These are phyloP conservation scores for Aphanoascus verrucosus DNA, from an alignment of 2,329 filamentous ascomycete genomes.

Conservation along the genomic window DNA sequence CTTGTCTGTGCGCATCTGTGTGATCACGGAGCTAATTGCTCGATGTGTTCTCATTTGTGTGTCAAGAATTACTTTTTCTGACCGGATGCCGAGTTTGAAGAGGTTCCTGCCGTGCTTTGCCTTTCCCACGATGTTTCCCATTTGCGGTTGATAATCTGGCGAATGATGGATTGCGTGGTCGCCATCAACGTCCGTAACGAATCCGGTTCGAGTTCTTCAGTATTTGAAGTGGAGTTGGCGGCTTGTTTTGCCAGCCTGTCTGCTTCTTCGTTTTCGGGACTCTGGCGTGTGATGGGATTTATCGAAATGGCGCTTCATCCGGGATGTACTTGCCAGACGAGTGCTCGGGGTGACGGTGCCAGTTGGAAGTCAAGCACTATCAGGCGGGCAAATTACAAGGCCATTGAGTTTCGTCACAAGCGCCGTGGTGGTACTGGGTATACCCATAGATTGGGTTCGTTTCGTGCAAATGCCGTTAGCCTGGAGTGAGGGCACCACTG, in stretches of 20 bases:
- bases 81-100: neutral
- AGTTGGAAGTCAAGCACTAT: constrained; percentile 13
- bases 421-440: constrained; percentile 20
- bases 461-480: neutral
- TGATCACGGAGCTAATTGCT: constrained; percentile 5
- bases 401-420: constrained; percentile 15
- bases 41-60: constrained; percentile 3
- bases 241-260: constrained; percentile 12
- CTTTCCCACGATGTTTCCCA: constrained; percentile 1
- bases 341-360: neutral
- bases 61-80: constrained; percentile 4
- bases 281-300: constrained; percentile 13
- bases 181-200: neutral
- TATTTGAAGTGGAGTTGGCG: neutral
- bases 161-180: constrained; percentile 4
- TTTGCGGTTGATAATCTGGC: neutral
- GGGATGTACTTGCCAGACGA: constrained; percentile 8
- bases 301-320: constrained; percentile 10
- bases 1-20: constrained; percentile 4
- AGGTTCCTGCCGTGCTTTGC: constrained; percentile 1
- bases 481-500: constrained; percentile 16
- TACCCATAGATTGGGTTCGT: constrained; percentile 19
- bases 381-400: constrained; percentile 20
- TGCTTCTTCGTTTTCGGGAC: constrained; percentile 13
- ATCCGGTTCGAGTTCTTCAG: neutral